phyloP scores from a whole-genome alignment of 192 early-diverging fungal genomes.

The Dissophora ornata region DNA sequence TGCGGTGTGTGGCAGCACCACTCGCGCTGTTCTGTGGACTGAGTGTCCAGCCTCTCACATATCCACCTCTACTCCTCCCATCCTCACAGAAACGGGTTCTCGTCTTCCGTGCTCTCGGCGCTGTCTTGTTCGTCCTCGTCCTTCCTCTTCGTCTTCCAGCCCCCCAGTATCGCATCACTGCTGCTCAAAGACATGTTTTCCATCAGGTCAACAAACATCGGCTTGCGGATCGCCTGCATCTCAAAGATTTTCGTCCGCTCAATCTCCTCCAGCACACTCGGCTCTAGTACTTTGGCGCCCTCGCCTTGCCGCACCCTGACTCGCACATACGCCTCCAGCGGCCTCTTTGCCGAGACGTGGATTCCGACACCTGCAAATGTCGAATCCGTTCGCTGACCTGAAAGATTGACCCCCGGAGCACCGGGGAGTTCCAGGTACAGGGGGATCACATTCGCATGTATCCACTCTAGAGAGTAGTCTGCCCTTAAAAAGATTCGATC shows the following conservation, averaged over 20 bases:
- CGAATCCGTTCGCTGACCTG: slow-evolving; percentile 11
- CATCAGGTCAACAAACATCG: slow-evolving; percentile 22
- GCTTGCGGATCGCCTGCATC: slow-evolving; percentile 43
- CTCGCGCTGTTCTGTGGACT: too few relatives aligned
- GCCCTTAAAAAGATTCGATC: slow-evolving; percentile 24
- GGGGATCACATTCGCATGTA: slow-evolving; percentile 18
- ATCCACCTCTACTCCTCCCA: too few relatives aligned
- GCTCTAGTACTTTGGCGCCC: slow-evolving; percentile 22
- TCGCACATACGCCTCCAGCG: slow-evolving; percentile 20
- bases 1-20: too few relatives aligned
- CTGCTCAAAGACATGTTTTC: slow-evolving; percentile 5
- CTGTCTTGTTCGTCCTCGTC: neutral
- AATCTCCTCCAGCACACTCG: slow-evolving; percentile 28
- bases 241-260: slow-evolving; percentile 36
- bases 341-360: slow-evolving; percentile 14
- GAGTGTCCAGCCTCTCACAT: too few relatives aligned
- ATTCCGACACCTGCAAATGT: neutral
- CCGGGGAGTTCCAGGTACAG: slow-evolving; percentile 23
- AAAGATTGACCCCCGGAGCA: neutral
- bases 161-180: too few relatives aligned
- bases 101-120: neutral
- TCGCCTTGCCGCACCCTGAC: slow-evolving; percentile 28
- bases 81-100: slow-evolving; percentile 8
- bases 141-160: too few relatives aligned
- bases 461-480: slow-evolving; percentile 21